Percentiles rank a stretch among this genome's conserved stretches.
Conservation (phyloP, 2,329 filamentous ascomycete species). For the Daldinia sp. region DNA sequence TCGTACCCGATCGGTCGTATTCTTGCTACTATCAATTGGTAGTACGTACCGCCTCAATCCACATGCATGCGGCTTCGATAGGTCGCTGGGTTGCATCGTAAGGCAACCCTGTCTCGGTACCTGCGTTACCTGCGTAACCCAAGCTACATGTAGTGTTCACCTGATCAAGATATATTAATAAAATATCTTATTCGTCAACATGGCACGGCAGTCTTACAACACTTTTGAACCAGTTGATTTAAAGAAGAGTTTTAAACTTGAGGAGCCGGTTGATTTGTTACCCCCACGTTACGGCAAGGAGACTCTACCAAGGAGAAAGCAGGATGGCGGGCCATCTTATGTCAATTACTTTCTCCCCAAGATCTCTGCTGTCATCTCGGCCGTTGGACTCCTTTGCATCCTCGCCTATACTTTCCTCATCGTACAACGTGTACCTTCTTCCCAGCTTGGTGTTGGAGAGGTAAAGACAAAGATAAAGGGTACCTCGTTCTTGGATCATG, state of each 20-base stretch:
- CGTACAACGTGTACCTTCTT: background rate
- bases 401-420: slow-evolving; percentile 22
- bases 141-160: background rate
- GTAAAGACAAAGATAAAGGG: slow-evolving; percentile 21
- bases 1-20: background rate
- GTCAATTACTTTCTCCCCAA: slow-evolving; percentile 32
- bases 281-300: slow-evolving; percentile 3
- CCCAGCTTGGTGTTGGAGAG: background rate
- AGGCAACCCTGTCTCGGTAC: slow-evolving; percentile 22
- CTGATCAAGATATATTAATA: background rate
- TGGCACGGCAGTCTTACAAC: slow-evolving; percentile 24
- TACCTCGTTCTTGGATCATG: slow-evolving; percentile 43
- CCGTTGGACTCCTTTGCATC: slow-evolving; percentile 30
- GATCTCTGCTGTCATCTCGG: slow-evolving; percentile 32
- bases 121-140: slow-evolving; percentile 5
- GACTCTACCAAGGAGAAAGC: background rate
- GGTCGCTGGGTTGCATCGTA: slow-evolving; percentile 18
- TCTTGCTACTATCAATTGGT: background rate
- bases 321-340: slow-evolving; percentile 15
- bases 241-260: background rate
- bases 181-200: background rate
- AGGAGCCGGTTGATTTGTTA: slow-evolving; percentile 4
- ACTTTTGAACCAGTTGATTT: slow-evolving; percentile 6
- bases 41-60: background rate
- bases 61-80: slow-evolving; percentile 16